A percentile compares a stretch with the other conserved stretches of the same genome.
These are phyloP conservation scores for Xylariaceae sp. DNA, from an alignment of 2,329 filamentous ascomycete genomes.

Conservation along the genomic window DNA sequence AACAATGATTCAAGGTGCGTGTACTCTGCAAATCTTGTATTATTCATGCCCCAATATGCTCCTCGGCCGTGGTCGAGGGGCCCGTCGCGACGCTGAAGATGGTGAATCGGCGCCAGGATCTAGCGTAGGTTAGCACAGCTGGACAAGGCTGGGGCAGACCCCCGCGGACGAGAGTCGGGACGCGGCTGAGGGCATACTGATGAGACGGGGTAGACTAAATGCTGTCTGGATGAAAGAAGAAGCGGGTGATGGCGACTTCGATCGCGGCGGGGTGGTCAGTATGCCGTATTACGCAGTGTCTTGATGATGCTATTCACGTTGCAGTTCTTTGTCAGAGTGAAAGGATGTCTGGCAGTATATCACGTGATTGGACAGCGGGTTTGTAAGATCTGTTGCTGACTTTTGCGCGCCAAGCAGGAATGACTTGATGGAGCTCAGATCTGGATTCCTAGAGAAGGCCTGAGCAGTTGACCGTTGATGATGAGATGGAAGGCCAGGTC, in stretches of 20 bases:
- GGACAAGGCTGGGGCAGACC: slow-evolving; percentile 5
- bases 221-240: slow-evolving; percentile 13
- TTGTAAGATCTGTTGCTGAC: slow-evolving; percentile 6
- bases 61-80: slow-evolving; percentile 54
- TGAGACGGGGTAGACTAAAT: slow-evolving; percentile 5
- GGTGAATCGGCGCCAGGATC: slow-evolving; percentile 53
- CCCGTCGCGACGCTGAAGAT: slow-evolving; percentile 47
- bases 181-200: slow-evolving; percentile 27
- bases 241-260: slow-evolving; percentile 25
- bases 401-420: background rate
- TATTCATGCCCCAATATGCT: slow-evolving; percentile 52
- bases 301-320: slow-evolving; percentile 29
- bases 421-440: background rate
- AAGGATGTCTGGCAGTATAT: slow-evolving; percentile 23
- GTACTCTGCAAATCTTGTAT: slow-evolving; percentile 54
- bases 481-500: background rate
- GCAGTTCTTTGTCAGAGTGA: slow-evolving; percentile 25
- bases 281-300: slow-evolving; percentile 20
- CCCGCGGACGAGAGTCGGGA: background rate
- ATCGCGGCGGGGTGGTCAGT: slow-evolving; percentile 25
- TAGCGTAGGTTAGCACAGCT: slow-evolving; percentile 27
- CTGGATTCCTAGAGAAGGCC: background rate
- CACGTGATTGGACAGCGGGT: slow-evolving; percentile 27
- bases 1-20: slow-evolving; percentile 82
- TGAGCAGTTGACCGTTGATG: background rate